Conservation (phyloP, 768 basidiomycete genomes). For the Paxillus involutus region DNA sequence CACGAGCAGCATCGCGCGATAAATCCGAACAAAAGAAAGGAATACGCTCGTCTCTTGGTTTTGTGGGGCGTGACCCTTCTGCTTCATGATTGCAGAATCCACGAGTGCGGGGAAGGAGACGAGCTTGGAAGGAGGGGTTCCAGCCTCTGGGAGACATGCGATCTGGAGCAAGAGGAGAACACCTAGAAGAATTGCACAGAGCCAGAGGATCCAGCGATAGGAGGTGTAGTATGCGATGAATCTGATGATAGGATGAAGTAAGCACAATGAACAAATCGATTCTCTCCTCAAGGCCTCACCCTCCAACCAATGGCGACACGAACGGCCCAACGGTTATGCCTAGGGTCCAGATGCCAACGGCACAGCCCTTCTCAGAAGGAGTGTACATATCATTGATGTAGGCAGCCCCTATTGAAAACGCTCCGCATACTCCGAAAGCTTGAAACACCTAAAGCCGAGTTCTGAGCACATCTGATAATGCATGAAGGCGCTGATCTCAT, state of each 20-base stretch:
- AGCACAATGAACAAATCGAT: neutral
- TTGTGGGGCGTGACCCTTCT: neutral
- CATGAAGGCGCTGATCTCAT: neutral
- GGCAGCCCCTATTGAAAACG: neutral
- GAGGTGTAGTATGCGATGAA: neutral
- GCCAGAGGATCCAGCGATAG: neutral
- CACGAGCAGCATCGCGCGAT: neutral
- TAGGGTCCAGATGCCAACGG: neutral
- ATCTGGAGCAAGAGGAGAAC: neutral
- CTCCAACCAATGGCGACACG: neutral
- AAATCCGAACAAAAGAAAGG: neutral
- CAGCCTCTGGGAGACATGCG: neutral
- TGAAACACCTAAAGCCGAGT: neutral
- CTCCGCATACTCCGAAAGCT: neutral
- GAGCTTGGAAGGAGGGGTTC: neutral
- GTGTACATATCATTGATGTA: neutral
- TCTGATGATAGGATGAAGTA: neutral
- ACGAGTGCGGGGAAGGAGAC: neutral
- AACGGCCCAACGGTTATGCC: neutral
- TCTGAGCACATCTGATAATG: neutral
- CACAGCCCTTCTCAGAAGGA: neutral
- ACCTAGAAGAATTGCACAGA: neutral
- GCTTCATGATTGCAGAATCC: neutral
- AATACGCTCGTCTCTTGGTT: too few relatives aligned
- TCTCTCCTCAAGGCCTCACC: neutral